phyloP scores from a whole-genome alignment of 2,329 filamentous ascomycete genomes.

The Rosellinia necatrix region DNA sequence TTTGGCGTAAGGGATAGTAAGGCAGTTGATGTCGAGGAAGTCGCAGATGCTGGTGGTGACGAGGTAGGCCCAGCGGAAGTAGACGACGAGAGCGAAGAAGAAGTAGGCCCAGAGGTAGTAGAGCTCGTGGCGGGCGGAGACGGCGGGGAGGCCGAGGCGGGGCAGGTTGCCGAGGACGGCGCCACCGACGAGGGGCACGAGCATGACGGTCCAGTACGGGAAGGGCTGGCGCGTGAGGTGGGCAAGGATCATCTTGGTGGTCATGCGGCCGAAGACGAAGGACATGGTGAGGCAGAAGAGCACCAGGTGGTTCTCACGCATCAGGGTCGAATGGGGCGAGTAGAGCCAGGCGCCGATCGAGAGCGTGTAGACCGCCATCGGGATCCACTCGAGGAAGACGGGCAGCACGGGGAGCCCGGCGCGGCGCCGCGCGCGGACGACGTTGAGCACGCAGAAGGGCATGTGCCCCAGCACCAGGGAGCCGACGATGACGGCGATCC shows the following conservation, averaged over 20 bases:
- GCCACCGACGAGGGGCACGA: slow-evolving; percentile 83
- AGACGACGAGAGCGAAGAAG: slow-evolving; percentile 79
- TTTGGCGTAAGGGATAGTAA: slow-evolving; percentile 77
- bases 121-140: slow-evolving; percentile 71
- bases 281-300: slow-evolving; percentile 92
- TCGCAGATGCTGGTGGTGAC: slow-evolving; percentile 91
- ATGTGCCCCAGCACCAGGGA: slow-evolving; percentile 76
- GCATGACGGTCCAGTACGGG: slow-evolving; percentile 93
- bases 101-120: slow-evolving; percentile 86
- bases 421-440: slow-evolving; percentile 73
- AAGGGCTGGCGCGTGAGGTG: slow-evolving; percentile 93
- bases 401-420: slow-evolving; percentile 76
- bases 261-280: slow-evolving; percentile 98
- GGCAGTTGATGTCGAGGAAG: slow-evolving; percentile 90
- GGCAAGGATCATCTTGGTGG: slow-evolving; percentile 97
- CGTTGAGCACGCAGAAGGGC: slow-evolving; percentile 88
- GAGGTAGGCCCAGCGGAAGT: slow-evolving; percentile 89
- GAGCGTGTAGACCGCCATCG: slow-evolving; percentile 80
- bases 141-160: slow-evolving; percentile 68
- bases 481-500: slow-evolving; percentile 73
- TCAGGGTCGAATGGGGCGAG: slow-evolving; percentile 82
- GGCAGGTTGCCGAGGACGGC: slow-evolving; percentile 84
- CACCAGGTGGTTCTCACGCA: slow-evolving; percentile 83
- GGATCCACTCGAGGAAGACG: slow-evolving; percentile 91
- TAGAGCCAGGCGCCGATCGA: slow-evolving; percentile 84